Evolutionary conservation across 208 protist species (phyloP).

Genomic region (Trypanosoma grayi): DNA sequence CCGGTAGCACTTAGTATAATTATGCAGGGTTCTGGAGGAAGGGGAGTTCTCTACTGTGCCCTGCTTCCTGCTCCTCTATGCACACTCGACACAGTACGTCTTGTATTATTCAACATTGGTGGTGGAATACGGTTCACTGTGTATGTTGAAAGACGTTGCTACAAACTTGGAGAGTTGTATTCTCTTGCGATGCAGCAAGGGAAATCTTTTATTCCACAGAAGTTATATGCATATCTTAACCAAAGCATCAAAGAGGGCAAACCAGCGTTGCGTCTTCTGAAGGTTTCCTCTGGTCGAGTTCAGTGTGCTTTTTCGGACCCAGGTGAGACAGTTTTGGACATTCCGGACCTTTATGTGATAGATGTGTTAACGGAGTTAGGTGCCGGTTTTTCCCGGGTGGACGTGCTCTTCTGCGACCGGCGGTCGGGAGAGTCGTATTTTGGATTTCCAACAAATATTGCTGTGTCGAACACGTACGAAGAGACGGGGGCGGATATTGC

Average conservation of each 20-base stretch:
- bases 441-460: conserved; percentile 66
- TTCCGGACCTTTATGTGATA: conserved; percentile 8
- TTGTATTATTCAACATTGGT: conserved; percentile 19
- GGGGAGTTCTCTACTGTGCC: not conserved
- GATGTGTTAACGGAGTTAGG: conserved; percentile 18
- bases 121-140: conserved; percentile 6
- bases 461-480: conserved; percentile 26
- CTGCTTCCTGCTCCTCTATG: conserved; percentile 12
- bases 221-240: not conserved
- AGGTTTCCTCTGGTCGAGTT: not conserved
- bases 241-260: not conserved
- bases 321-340: not conserved
- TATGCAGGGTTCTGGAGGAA: too few relatives aligned
- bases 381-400: conserved; percentile 28
- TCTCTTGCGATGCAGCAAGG: conserved; percentile 6
- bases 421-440: conserved; percentile 60
- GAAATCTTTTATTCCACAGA: not conserved
- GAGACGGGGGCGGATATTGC: conserved; percentile 50
- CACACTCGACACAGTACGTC: conserved; percentile 4
- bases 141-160: conserved; percentile 8
- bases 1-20: too few relatives aligned
- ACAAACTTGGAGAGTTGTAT: conserved; percentile 11
- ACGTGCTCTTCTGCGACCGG: conserved; percentile 69
- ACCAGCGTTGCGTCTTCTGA: conserved; percentile 15
- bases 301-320: not conserved